Base-by-base conservation (phyloP, 768 basidiomycete genomes). In the Termitomyces sp. region DNA sequence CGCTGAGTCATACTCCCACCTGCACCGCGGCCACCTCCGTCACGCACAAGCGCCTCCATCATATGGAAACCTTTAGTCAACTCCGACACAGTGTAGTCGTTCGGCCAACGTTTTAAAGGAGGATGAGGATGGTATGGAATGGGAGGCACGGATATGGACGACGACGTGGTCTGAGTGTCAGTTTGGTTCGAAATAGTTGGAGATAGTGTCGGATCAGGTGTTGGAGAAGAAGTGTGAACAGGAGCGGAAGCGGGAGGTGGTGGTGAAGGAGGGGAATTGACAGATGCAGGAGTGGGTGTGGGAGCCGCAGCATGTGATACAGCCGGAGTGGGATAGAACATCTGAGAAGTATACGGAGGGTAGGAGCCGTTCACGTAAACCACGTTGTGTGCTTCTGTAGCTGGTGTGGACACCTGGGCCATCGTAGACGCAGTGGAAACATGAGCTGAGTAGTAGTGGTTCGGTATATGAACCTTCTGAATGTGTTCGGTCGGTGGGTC, bases 21-120 rank as follows among this genome's bases (percentile, higher is more conserved):
- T 25, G 77, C 70, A 38, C 70, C 66, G 9, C 73, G 68, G 7
- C 66, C 61, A 5, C 73, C 68, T 10, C 71, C 68, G 31, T 71
- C 70, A 0, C 70, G 66, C 31, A 66, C 73, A 58, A 69, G 76
- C 39, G 54, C 63, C 64, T 78, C 77, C 76, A 78, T 77, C 38
- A 78, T 68, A 35, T 73, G 75, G 66, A 89, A 86, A 1, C 87
- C 86, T 1, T 67, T 64, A 1, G 84, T 77, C 53, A 88, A 73
- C 64, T 88, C 86, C 47, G 75, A 77, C 20, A 89, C 86, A 9
- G 82, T 83, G 65, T 85, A 87, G 68, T 88, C 87, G 62, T 88
- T 87, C 33, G 87, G 87, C 87, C 87, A 89, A 13, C 85, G 81
- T 63, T 87, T 88, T 27, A 85, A 71, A 2, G 84, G 83, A 2